These are phyloP conservation scores for Plasmodium fragile DNA, from an alignment of 169 alveolate genomes.

Conservation along the genomic window DNA sequence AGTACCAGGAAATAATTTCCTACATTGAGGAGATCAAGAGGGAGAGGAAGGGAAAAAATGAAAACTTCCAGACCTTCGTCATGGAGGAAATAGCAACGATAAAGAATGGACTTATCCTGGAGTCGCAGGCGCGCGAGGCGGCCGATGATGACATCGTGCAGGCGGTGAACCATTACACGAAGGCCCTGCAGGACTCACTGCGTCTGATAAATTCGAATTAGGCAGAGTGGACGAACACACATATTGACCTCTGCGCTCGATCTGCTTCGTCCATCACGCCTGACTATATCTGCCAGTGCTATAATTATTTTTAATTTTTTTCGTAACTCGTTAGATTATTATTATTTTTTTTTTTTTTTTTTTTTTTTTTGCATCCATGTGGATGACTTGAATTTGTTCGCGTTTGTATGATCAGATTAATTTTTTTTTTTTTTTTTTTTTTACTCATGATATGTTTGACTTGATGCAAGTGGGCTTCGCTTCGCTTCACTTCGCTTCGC, in stretches of 20 bases:
- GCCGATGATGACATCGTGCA: constrained; percentile 94
- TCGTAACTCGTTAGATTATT: not conserved
- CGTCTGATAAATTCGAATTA: constrained; percentile 80
- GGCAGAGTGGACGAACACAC: not conserved
- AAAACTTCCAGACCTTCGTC: constrained; percentile 82
- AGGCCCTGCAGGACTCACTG: constrained; percentile 87
- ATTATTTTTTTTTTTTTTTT: not conserved
- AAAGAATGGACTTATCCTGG: constrained; percentile 86
- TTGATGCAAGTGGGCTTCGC: not conserved
- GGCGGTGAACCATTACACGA: constrained; percentile 92
- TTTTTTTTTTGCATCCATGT: not conserved
- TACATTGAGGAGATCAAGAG: constrained; percentile 51
- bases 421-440: not conserved
- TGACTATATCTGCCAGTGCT: not conserved
- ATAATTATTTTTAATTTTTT: not conserved
- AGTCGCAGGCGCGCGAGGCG: constrained; percentile 90
- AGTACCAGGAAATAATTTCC: constrained; percentile 66
- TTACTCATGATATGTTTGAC: not conserved
- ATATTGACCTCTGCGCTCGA: too few relatives aligned
- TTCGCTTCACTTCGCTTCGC: not conserved
- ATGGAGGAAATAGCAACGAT: constrained; percentile 86
- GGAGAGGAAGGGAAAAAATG: constrained; percentile 74
- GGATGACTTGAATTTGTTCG: not conserved
- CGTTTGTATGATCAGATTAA: not conserved
- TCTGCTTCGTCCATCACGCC: not conserved